Conservation (phyloP, 2,329 filamentous ascomycete genomes). For the Talaromyces sp. region DNA sequence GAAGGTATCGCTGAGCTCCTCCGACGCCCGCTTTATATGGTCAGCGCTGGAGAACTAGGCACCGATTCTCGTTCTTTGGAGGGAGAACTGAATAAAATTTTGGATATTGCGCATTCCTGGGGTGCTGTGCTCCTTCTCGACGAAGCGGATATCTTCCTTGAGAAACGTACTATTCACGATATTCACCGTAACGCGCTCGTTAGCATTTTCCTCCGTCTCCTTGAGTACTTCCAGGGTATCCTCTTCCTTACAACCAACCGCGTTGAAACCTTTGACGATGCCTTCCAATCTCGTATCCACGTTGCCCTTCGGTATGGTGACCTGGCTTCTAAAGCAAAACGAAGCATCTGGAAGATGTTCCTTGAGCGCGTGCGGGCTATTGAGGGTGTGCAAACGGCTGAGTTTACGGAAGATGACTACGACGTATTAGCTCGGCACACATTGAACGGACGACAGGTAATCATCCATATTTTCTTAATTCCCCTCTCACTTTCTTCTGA, state of each 20-base stretch:
- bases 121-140: constrained; percentile 82
- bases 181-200: constrained; percentile 84
- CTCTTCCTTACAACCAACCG: constrained; percentile 88
- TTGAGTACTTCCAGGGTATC: constrained; percentile 93
- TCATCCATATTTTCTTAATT: constrained; percentile 21
- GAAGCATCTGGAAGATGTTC: constrained; percentile 82
- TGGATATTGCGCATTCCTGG: constrained; percentile 85
- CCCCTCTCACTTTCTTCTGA: background rate
- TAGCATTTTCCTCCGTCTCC: constrained; percentile 79
- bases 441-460: constrained; percentile 68
- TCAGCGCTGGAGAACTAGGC: constrained; percentile 78
- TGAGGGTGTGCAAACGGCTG: constrained; percentile 57
- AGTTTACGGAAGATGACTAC: constrained; percentile 64
- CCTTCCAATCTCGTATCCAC: constrained; percentile 86
- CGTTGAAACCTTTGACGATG: constrained; percentile 84
- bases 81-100: constrained; percentile 75
- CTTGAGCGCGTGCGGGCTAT: constrained; percentile 70
- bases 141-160: constrained; percentile 82
- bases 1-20: constrained; percentile 84
- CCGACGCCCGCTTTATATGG: constrained; percentile 80
- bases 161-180: constrained; percentile 80
- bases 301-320: constrained; percentile 80
- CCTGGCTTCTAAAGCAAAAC: constrained; percentile 71
- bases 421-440: constrained; percentile 67
- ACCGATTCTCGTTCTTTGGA: constrained; percentile 76